phyloP scores from a whole-genome alignment of 1,284 basidiomycete species.

The Trichosporon sp. region DNA sequence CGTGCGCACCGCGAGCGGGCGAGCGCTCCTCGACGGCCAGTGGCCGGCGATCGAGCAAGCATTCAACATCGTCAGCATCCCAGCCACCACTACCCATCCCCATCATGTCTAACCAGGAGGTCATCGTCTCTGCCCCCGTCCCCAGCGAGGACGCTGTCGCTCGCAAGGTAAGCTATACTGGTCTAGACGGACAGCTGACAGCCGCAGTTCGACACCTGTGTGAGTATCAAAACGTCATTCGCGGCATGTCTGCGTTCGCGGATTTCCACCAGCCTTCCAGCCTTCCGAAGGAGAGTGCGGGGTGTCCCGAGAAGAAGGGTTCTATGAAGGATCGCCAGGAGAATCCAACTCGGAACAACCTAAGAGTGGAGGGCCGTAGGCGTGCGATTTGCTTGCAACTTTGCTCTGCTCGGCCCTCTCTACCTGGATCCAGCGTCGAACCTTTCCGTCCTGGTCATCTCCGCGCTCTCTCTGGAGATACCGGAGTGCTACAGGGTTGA shows the following conservation, averaged over 20 bases:
- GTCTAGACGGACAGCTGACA: background rate
- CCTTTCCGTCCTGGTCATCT: no score
- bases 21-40: background rate
- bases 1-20: background rate
- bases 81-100: background rate
- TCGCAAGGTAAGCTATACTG: slow-evolving; percentile 64
- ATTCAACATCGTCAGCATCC: background rate
- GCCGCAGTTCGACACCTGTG: slow-evolving; percentile 82
- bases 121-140: slow-evolving; percentile 54
- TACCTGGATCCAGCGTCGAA: no score
- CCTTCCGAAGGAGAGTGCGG: background rate
- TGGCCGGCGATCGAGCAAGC: background rate
- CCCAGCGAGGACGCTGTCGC: slow-evolving; percentile 80
- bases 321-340: background rate
- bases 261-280: background rate
- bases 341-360: background rate
- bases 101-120: slow-evolving; percentile 5
- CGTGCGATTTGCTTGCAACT: background rate
- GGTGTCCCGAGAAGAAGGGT: slow-evolving; percentile 6
- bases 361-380: background rate
- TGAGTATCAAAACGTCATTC: slow-evolving; percentile 53
- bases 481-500: no score
- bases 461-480: no score
- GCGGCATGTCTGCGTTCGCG: background rate
- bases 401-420: no score